Percentiles rank a stretch among this genome's conserved stretches.
These are phyloP conservation scores for Striga asiatica DNA, from an alignment of 257 asterid species.

Conservation along the genomic window DNA sequence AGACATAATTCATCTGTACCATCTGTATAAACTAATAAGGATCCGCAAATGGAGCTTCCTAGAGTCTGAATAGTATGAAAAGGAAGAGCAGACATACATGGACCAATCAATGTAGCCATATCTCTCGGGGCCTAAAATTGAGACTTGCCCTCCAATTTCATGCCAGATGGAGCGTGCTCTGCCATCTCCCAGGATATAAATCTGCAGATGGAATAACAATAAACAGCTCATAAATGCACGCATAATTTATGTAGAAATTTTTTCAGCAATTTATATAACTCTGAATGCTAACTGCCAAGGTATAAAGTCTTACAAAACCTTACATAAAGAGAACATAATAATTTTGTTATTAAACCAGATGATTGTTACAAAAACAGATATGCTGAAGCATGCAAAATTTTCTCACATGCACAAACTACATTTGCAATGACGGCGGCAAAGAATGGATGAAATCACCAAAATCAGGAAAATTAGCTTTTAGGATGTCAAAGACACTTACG, in stretches of 20 bases:
- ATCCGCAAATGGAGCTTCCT: constrained; percentile 19
- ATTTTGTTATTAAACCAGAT: constrained; percentile 7
- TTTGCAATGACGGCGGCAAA: constrained; percentile 1
- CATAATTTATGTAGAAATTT: neutral
- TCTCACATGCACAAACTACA: constrained; percentile 4
- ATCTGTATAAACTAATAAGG: constrained; percentile 11
- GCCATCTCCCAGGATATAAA: constrained; percentile 69
- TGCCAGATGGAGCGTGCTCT: constrained; percentile 61
- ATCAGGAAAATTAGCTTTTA: neutral
- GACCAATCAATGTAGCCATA: constrained; percentile 82
- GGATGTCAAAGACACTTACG: constrained; percentile 7
- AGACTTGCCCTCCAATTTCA: constrained; percentile 65
- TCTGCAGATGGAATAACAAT: constrained; percentile 33
- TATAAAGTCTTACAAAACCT: constrained; percentile 10
- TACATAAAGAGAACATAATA: neutral
- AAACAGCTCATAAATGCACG: neutral
- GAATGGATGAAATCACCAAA: neutral
- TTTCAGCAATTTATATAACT: neutral
- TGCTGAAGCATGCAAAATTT: neutral
- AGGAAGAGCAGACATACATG: constrained; percentile 44
- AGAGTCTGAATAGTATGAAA: constrained; percentile 12
- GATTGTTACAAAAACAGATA: constrained; percentile 11
- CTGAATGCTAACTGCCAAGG: constrained; percentile 6
- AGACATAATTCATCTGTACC: constrained; percentile 22
- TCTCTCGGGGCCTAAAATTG: constrained; percentile 67